These are phyloP conservation scores for Thalassiosira allenii DNA, from an alignment of 352 stramenopile genomes.

Conservation along the genomic window DNA sequence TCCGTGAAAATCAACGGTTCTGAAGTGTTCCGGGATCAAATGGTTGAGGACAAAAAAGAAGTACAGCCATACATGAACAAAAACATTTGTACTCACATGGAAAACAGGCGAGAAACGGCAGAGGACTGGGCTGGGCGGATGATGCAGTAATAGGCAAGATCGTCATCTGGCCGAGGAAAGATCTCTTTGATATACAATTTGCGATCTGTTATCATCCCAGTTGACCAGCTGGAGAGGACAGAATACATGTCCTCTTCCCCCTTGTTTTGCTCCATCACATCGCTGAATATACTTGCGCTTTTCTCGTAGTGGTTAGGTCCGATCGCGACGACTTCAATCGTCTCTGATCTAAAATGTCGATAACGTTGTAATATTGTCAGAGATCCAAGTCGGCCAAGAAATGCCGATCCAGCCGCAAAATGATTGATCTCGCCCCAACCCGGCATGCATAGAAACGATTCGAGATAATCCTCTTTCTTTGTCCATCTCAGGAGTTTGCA, in stretches of 20 bases:
- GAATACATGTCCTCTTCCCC: slow-evolving; percentile 72
- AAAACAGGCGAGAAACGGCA: slow-evolving; percentile 38
- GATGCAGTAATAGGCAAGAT: slow-evolving; percentile 76
- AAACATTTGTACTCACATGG: slow-evolving; percentile 26
- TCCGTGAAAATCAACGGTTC: slow-evolving; percentile 64
- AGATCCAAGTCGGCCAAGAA: slow-evolving; percentile 66
- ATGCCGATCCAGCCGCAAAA: slow-evolving; percentile 59
- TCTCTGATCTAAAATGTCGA: slow-evolving; percentile 77
- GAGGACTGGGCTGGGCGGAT: slow-evolving; percentile 41
- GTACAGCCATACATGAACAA: neutral
- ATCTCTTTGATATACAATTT: slow-evolving; percentile 71
- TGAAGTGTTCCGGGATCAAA: too few species aligned
- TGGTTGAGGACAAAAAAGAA: too few species aligned
- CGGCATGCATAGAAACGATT: slow-evolving; percentile 69
- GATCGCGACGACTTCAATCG: slow-evolving; percentile 77
- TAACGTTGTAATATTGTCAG: slow-evolving; percentile 67
- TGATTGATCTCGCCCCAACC: slow-evolving; percentile 68
- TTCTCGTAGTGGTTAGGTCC: slow-evolving; percentile 34
- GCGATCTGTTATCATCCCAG: slow-evolving; percentile 59
- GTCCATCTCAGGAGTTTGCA: slow-evolving; percentile 77
- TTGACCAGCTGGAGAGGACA: slow-evolving; percentile 69
- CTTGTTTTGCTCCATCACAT: slow-evolving; percentile 69
- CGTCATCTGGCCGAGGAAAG: slow-evolving; percentile 37
- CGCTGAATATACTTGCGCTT: slow-evolving; percentile 70
- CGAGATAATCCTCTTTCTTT: slow-evolving; percentile 69